phyloP scores from a whole-genome alignment of 306 rosid species.

The Casuarina equisetifolia region DNA sequence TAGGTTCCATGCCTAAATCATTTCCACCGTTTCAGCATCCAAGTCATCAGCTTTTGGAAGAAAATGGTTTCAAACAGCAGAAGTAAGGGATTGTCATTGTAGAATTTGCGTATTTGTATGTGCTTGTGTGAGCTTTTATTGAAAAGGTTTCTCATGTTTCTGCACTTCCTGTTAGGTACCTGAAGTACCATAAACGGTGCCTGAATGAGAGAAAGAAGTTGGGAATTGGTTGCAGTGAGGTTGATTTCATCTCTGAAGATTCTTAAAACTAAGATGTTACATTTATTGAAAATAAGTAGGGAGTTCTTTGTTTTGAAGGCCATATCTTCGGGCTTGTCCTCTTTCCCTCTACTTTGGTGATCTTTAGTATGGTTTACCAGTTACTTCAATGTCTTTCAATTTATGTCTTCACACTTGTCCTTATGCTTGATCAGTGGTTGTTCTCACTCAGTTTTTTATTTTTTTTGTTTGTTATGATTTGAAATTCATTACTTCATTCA shows the following conservation, averaged over 20 bases:
- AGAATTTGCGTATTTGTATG: slow-evolving; percentile 10
- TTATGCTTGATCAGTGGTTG: neutral
- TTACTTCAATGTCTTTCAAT: neutral
- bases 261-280: slow-evolving; percentile 6
- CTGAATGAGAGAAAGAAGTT: slow-evolving; percentile 86
- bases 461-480: neutral
- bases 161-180: slow-evolving; percentile 64
- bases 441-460: neutral
- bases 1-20: slow-evolving; percentile 95
- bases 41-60: slow-evolving; percentile 95
- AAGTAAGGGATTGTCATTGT: slow-evolving; percentile 57
- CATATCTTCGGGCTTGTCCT: neutral
- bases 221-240: slow-evolving; percentile 99
- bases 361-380: neutral
- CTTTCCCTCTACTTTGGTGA: neutral
- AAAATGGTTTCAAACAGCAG: slow-evolving; percentile 94
- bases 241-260: slow-evolving; percentile 39
- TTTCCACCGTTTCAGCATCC: slow-evolving; percentile 98
- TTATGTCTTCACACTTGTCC: neutral
- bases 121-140: slow-evolving; percentile 18
- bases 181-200: slow-evolving; percentile 76
- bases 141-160: slow-evolving; percentile 29
- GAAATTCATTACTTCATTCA: neutral
- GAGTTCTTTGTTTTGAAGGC: neutral
- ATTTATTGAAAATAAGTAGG: slow-evolving; percentile 11